Percentiles rank a stretch among this genome's conserved stretches.
Evolutionary conservation across 495 filamentous ascomycete genomes (phyloP).

Genomic region (Pyronema omphalodes): DNA sequence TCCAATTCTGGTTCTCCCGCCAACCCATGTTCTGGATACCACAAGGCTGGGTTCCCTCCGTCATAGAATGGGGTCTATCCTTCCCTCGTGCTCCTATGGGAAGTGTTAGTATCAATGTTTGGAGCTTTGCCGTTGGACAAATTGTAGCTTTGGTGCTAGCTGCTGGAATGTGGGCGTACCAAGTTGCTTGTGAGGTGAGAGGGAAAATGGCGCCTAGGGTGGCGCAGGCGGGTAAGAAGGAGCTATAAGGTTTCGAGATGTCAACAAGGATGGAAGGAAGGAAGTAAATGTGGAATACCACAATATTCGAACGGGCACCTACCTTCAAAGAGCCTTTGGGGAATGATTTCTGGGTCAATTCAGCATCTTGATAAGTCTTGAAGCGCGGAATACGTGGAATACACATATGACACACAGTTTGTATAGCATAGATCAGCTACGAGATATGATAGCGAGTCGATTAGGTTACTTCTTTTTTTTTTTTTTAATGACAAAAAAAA

Average conservation of each 20-base stretch:
- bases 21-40: slow-evolving; percentile 83
- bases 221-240: slow-evolving; percentile 24
- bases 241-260: background rate
- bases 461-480: no score
- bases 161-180: slow-evolving; percentile 26
- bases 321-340: no score
- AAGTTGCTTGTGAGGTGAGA: slow-evolving; percentile 16
- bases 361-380: no score
- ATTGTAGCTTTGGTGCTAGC: slow-evolving; percentile 38
- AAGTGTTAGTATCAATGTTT: slow-evolving; percentile 84
- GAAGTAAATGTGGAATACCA: no score
- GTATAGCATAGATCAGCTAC: no score
- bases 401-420: no score
- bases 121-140: slow-evolving; percentile 66
- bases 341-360: no score
- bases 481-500: no score
- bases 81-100: slow-evolving; percentile 72
- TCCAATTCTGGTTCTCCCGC: slow-evolving; percentile 72
- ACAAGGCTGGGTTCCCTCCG: slow-evolving; percentile 72
- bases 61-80: slow-evolving; percentile 79
- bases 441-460: no score
- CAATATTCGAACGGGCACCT: no score
- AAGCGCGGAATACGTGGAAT: no score
- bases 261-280: no score
- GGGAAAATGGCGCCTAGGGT: slow-evolving; percentile 22